Evolutionary conservation across 2,329 filamentous ascomycete genomes (phyloP).

Genomic region (Amauroascus niger): DNA sequence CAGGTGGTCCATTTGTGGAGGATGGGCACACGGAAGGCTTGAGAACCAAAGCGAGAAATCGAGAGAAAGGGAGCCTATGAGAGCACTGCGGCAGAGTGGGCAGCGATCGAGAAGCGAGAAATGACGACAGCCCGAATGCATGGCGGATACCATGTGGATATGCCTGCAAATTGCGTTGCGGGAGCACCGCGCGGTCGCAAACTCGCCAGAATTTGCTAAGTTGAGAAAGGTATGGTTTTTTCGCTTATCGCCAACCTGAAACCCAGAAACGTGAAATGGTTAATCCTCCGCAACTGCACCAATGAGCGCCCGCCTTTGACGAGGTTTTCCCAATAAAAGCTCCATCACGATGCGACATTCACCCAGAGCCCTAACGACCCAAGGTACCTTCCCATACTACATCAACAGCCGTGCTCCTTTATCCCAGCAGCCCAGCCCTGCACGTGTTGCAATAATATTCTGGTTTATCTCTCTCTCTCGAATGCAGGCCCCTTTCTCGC

Average conservation of each 20-base stretch:
- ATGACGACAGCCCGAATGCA: conserved; percentile 9
- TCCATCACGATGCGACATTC: conserved; percentile 13
- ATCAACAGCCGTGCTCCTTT: not conserved
- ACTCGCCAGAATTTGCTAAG: conserved; percentile 21
- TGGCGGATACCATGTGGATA: conserved; percentile 5
- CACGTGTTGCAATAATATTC: conserved; percentile 1
- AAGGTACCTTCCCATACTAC: conserved; percentile 6
- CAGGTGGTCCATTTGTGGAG: no score
- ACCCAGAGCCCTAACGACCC: no score
- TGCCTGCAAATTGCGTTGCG: conserved; percentile 10
- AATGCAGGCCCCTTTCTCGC: no score
- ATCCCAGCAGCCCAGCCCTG: not conserved
- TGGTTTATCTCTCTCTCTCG: no score
- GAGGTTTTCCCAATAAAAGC: conserved; percentile 12
- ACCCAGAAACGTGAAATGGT: conserved; percentile 9
- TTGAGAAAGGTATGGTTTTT: conserved; percentile 18
- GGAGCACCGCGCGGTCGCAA: conserved; percentile 8
- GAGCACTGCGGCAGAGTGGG: not conserved
- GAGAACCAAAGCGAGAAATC: conserved; percentile 1
- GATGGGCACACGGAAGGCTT: conserved; percentile 1
- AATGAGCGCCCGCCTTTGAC: conserved; percentile 15
- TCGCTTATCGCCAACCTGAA: conserved; percentile 15
- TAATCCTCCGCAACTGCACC: conserved; percentile 11
- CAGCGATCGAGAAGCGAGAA: conserved; percentile 7
- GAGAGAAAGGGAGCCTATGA: not conserved